Conservation (phyloP, 2,329 filamentous ascomycete species). For the Fusarium goolgardi region DNA sequence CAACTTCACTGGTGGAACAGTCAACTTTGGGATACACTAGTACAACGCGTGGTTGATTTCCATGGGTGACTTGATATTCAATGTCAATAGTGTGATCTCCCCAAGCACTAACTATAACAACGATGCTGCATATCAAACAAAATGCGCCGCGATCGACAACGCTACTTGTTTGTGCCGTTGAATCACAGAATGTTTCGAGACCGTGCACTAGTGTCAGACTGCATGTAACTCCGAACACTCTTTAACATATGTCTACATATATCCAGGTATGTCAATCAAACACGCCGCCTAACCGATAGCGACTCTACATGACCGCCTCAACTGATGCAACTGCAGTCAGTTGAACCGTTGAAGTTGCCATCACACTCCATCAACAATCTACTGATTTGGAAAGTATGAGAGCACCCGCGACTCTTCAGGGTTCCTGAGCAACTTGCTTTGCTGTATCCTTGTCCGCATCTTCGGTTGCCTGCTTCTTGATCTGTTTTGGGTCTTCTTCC, state of each 20-base stretch:
- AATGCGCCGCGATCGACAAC: slow-evolving; percentile 21
- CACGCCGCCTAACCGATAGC: slow-evolving; percentile 21
- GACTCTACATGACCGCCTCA: not conserved
- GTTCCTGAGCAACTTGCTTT: slow-evolving; percentile 24
- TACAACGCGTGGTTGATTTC: not conserved
- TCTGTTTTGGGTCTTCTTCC: slow-evolving; percentile 63
- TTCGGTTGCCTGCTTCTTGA: slow-evolving; percentile 26
- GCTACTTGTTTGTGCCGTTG: slow-evolving; percentile 6
- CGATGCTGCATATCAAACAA: slow-evolving; percentile 13
- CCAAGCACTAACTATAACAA: not conserved
- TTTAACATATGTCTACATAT: slow-evolving; percentile 29
- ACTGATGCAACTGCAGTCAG: slow-evolving; percentile 12
- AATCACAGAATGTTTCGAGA: slow-evolving; percentile 26
- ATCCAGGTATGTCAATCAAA: slow-evolving; percentile 30
- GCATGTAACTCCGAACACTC: slow-evolving; percentile 12
- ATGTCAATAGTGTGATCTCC: not conserved
- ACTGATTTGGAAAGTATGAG: not conserved
- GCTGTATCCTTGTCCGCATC: slow-evolving; percentile 24
- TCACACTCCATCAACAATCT: slow-evolving; percentile 11
- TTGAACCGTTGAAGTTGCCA: not conserved
- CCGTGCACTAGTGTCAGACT: slow-evolving; percentile 17
- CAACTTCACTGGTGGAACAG: not conserved
- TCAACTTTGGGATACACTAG: not conserved
- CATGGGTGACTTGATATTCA: not conserved
- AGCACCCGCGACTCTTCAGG: slow-evolving; percentile 17